phyloP scores from a whole-genome alignment of 2,329 filamentous ascomycete genomes.

The Penicillium sp. region DNA sequence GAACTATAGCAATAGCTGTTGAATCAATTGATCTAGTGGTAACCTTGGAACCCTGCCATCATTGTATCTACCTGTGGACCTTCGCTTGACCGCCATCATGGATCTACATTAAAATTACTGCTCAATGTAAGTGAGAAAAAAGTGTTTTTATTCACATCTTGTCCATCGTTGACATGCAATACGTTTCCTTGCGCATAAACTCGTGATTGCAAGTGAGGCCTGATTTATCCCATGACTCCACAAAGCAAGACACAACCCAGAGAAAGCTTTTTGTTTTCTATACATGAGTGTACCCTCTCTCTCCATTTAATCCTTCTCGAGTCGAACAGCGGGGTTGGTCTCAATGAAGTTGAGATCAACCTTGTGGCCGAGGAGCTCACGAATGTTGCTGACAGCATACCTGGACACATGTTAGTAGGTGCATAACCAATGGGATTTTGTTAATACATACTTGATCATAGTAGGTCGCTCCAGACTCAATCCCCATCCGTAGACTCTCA shows the following conservation, averaged over 20 bases:
- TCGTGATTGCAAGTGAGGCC: constrained; percentile 19
- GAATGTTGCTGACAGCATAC: constrained; percentile 81
- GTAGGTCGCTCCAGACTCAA: constrained; percentile 90
- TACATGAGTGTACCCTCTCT: constrained; percentile 1
- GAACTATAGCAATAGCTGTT: background rate
- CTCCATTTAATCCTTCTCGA: constrained; percentile 72
- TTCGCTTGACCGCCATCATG: no score
- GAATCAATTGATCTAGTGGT: background rate
- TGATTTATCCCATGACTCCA: background rate
- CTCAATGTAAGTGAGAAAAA: background rate
- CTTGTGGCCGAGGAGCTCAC: constrained; percentile 90
- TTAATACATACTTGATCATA: constrained; percentile 81
- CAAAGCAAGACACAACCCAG: constrained; percentile 21
- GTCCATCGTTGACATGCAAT: constrained; percentile 24
- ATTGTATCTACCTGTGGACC: no score
- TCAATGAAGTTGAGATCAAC: constrained; percentile 93
- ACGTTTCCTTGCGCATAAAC: constrained; percentile 24
- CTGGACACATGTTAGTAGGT: constrained; percentile 32
- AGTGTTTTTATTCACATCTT: constrained; percentile 21
- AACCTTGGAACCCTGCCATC: background rate
- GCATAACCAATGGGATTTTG: background rate
- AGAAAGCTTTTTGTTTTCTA: constrained; percentile 14
- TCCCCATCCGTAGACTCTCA: constrained; percentile 93
- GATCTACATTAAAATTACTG: background rate
- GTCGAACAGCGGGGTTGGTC: constrained; percentile 82